phyloP scores from a whole-genome alignment of 1,284 basidiomycete genomes.

The Neonothopanus nambi region DNA sequence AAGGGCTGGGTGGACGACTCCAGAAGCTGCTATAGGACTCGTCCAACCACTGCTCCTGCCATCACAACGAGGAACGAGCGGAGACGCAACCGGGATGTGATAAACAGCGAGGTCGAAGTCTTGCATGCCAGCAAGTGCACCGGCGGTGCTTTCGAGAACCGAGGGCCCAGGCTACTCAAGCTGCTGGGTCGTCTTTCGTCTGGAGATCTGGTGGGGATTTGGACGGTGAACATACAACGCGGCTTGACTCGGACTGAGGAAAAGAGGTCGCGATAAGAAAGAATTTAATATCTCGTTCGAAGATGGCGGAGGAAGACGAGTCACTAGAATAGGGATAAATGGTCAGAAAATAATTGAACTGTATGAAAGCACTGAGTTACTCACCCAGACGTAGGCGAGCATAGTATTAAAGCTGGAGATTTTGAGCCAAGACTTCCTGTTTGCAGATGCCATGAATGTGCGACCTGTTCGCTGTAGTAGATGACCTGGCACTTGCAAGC shows the following conservation, averaged over 20 bases:
- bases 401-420: conserved; percentile 70
- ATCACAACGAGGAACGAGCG: conserved; percentile 33
- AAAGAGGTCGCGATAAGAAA: conserved; percentile 35
- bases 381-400: conserved; percentile 75
- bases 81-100: conserved; percentile 58
- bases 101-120: conserved; percentile 38
- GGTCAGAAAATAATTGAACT: conserved; percentile 1
- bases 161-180: conserved; percentile 73
- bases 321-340: conserved; percentile 46
- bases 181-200: conserved; percentile 67
- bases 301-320: conserved; percentile 75
- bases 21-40: conserved; percentile 65
- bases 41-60: conserved; percentile 55
- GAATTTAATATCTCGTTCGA: too few species aligned
- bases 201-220: too few species aligned
- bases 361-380: conserved; percentile 25
- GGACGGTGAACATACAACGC: conserved; percentile 28
- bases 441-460: conserved; percentile 2
- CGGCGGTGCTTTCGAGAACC: conserved; percentile 73
- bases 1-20: too few species aligned
- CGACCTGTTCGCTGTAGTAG: neutral
- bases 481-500: neutral
- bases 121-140: conserved; percentile 51
- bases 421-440: too few species aligned
- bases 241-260: neutral